Conservation (phyloP, 1,139 yeast genomes). For the Hansenula lynferdii region DNA sequence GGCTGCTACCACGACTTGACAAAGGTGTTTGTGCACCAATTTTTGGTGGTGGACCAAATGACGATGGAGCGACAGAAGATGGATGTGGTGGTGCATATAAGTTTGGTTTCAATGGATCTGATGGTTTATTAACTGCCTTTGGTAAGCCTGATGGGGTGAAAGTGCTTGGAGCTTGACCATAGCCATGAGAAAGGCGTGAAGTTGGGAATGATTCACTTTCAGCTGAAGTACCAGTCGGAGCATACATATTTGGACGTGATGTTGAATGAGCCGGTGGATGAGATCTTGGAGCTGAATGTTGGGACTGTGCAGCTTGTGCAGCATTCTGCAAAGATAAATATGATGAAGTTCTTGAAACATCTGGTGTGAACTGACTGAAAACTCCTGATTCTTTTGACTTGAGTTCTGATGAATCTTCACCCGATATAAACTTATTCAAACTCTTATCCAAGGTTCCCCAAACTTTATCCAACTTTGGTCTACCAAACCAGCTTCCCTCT, state of each 20-base stretch:
- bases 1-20: conserved; percentile 1
- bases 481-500: conserved; percentile 49
- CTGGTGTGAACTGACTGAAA: conserved; percentile 71
- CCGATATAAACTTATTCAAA: conserved; percentile 84
- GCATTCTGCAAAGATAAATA: conserved; percentile 25
- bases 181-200: neutral
- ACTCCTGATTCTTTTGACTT: conserved; percentile 44
- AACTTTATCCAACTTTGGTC: conserved; percentile 77
- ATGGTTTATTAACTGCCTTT: neutral
- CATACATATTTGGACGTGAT: conserved; percentile 5
- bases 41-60: conserved; percentile 1
- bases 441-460: conserved; percentile 84
- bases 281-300: conserved; percentile 9
- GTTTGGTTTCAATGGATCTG: conserved; percentile 9
- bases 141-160: neutral
- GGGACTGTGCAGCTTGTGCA: conserved; percentile 20
- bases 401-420: conserved; percentile 40
- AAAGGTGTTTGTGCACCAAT: neutral
- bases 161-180: neutral
- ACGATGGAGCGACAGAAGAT: conserved; percentile 27
- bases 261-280: conserved; percentile 2
- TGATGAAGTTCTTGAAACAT: conserved; percentile 51
- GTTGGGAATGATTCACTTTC: neutral
- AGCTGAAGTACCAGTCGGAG: conserved; percentile 3
- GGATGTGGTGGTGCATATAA: conserved; percentile 4